These are phyloP conservation scores for Solanum gandarillasii DNA, from an alignment of 257 asterid genomes.

Conservation along the genomic window DNA sequence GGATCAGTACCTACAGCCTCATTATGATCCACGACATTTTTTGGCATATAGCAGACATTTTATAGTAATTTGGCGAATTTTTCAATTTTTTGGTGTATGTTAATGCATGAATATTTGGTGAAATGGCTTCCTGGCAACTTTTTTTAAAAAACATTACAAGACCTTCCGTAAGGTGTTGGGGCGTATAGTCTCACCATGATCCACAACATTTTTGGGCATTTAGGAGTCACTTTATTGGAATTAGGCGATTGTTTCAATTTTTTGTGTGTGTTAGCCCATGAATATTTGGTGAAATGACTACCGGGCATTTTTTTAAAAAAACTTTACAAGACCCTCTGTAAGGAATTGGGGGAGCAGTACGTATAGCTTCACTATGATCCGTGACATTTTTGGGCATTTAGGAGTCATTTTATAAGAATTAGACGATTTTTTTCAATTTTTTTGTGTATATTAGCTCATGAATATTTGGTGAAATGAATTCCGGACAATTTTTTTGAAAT, in stretches of 20 bases:
- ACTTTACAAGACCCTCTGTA: neutral
- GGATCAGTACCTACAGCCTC: neutral
- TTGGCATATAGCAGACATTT: neutral
- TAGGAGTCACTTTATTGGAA: neutral
- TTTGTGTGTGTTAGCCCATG: neutral
- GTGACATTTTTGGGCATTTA: neutral
- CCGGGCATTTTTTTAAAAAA: accelerated
- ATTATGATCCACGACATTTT: neutral
- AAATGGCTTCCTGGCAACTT: neutral
- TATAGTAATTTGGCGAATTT: neutral
- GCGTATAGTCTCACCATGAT: neutral
- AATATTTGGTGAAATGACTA: neutral
- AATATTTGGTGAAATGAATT: neutral
- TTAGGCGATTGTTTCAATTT: too few species aligned
- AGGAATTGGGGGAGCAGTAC: neutral
- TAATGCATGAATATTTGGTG: neutral
- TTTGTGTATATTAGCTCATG: neutral
- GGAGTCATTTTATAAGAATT: neutral
- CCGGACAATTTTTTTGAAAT: too few species aligned
- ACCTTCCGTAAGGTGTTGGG: neutral
- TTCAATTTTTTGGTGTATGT: neutral
- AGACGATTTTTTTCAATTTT: neutral
- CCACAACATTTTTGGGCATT: neutral
- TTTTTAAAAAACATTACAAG: neutral
- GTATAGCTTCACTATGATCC: neutral